Evolutionary conservation across 2,329 filamentous ascomycete species (phyloP).

Genomic region (Cladosporium cucumerinum): DNA sequence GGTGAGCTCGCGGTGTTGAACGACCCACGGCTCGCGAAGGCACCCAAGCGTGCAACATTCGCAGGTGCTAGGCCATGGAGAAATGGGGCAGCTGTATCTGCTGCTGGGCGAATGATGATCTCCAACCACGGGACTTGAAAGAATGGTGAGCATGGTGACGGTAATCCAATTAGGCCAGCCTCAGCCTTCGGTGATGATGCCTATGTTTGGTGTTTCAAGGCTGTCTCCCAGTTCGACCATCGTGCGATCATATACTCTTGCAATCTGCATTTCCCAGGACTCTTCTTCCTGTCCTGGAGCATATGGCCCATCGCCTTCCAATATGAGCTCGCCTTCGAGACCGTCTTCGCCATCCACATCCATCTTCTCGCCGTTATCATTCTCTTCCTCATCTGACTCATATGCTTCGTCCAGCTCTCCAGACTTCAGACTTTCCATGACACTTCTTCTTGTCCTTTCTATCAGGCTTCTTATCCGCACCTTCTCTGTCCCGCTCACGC

Average conservation of each 20-base stretch:
- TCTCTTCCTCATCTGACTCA: slow-evolving; percentile 36
- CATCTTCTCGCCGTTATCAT: slow-evolving; percentile 29
- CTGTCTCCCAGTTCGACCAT: slow-evolving; percentile 70
- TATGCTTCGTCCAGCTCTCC: slow-evolving; percentile 46
- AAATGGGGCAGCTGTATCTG: background rate
- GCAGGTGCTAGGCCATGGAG: background rate
- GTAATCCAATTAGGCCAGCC: slow-evolving; percentile 13
- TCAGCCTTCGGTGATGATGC: slow-evolving; percentile 44
- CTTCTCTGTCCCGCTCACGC: slow-evolving; percentile 79
- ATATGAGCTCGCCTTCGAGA: slow-evolving; percentile 24
- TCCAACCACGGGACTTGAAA: background rate
- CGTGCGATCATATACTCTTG: slow-evolving; percentile 74
- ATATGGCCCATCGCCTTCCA: slow-evolving; percentile 28
- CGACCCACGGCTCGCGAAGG: background rate
- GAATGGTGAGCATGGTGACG: background rate
- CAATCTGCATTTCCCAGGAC: slow-evolving; percentile 64
- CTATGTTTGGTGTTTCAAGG: slow-evolving; percentile 52
- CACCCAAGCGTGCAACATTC: background rate
- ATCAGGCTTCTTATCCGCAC: slow-evolving; percentile 80
- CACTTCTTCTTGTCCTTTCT: slow-evolving; percentile 67
- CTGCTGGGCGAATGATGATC: background rate
- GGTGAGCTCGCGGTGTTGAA: background rate
- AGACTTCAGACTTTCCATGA: slow-evolving; percentile 65
- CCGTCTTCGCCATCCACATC: slow-evolving; percentile 48
- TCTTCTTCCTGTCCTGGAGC: slow-evolving; percentile 34